Conservation (phyloP, 495 filamentous ascomycete species). For the Penicillium bialowiezense region DNA sequence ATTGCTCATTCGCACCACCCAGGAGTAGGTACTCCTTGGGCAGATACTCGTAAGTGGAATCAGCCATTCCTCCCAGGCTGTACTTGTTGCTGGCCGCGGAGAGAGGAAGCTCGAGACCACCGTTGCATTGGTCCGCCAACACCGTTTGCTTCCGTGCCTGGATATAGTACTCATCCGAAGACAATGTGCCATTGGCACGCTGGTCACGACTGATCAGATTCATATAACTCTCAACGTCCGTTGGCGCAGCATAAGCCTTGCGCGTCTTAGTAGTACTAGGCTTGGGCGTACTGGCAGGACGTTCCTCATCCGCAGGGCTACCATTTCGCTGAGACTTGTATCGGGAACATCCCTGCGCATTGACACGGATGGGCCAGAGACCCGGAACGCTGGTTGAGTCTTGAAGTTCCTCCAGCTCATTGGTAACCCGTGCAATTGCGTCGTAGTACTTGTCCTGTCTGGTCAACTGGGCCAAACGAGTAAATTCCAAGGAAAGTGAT, state of each 20-base stretch:
- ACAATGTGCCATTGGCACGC: conserved; percentile 15
- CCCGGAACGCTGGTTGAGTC: conserved; percentile 71
- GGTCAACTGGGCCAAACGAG: conserved; percentile 87
- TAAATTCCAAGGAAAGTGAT: conserved; percentile 91
- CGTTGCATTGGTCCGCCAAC: conserved; percentile 23
- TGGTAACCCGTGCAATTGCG: conserved; percentile 86
- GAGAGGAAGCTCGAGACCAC: conserved; percentile 24
- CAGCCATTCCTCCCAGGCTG: conserved; percentile 77
- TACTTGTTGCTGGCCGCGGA: conserved; percentile 45
- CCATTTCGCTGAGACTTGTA: conserved; percentile 7
- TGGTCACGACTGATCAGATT: conserved; percentile 19
- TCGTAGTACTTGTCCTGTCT: conserved; percentile 88
- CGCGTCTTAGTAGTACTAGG: conserved; percentile 4
- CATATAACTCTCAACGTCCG: conserved; percentile 26
- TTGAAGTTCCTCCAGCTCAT: conserved; percentile 81
- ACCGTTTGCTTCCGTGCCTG: background rate
- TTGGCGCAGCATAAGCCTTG: conserved; percentile 19
- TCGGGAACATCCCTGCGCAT: conserved; percentile 68
- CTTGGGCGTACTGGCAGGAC: background rate
- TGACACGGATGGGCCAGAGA: conserved; percentile 77
- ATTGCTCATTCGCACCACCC: conserved; percentile 78
- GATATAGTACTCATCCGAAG: background rate
- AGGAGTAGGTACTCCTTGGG: conserved; percentile 77
- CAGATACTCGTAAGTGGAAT: conserved; percentile 94
- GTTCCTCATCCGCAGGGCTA: conserved; percentile 1